Evolutionary conservation across 1,284 basidiomycete species (phyloP), one percentile per base, ranked within the genome.

Genomic region (Caloboletus firmus): DNA sequence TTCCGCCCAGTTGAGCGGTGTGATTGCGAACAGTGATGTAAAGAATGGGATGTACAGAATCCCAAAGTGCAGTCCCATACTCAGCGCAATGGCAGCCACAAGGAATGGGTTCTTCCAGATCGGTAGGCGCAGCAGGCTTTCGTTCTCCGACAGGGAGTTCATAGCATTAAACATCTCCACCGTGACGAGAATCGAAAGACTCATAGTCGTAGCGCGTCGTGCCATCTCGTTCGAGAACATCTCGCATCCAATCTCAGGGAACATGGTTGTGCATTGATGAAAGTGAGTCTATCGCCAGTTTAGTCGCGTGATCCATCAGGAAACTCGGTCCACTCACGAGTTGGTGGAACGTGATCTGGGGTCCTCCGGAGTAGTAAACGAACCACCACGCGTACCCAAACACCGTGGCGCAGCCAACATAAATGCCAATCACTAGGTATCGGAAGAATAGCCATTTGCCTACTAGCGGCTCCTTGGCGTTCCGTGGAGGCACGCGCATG

Each of bases 121-220:
- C 2, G 96, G 95, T 43, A 98, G 79, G 20, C 82, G 82, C 46
- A 99, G 74, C 59, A 99, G 74, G 59, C 89, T 93, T 76, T 98
- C 96, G 71, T 97, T 97, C 76, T 99, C 97, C n/a, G 91, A 95
- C 35, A 99, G 79, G 51, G 95, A 98, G 74, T 98, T 98, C 85
- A 97, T 94, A 20, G 96, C 96, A 76, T 99, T 99, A 78, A 98
- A 95, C 97, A 99, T 99, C 76, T 99, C 97, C 52, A 99, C 82
- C 12, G 87, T 90, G 49, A 97, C 95, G 51, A 97, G 80, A 64
- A 97, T 96, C 24, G 94, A 96, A 39, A 99, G 78, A 60, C 92
- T 95, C 79, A 98, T 94, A 22, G 97, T 99, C 51, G 95, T 95
- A 11, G 94, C 95, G n/a, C 82, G 84, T 64, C 86, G 85, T 12